Base-by-base conservation (phyloP, 441 rosid genomes). In the Syzygium malaccense region DNA sequence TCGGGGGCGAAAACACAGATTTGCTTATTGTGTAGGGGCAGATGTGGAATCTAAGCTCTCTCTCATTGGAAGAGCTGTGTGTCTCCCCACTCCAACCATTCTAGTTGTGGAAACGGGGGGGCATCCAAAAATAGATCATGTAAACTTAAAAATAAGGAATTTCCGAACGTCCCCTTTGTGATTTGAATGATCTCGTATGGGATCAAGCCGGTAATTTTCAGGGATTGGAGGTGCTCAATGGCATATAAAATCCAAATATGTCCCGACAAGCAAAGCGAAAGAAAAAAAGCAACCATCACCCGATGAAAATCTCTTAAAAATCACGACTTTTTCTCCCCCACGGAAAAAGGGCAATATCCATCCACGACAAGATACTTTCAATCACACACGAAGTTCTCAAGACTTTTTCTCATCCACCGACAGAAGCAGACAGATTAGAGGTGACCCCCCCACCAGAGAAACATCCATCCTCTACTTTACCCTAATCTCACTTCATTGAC, bases 221-320 rank as follows among this genome's bases (percentile, higher is more conserved):
- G 83, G 23, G 51, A 23, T 6, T 5, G 51, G n/a, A 75, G 83
- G 83, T 9, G 51, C 51, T 1, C 51, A 7, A 26, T 37, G 49
- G 83, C 83, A 14, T 6, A 75, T 6, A 3, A 75, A 41, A 37
- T 41, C 83, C 51, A 75, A 75, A 23, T 23, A 6, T 45, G n/a
- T 23, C n/a, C n/a, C 10, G 83, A 1, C 51, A 41, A 41, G 51
- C 48, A 45, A 64, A 7, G 71, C n/a, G n/a, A n/a, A n/a, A n/a
- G n/a, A n/a, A n/a, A n/a, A n/a, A 19, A 68, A 68, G 79, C 51
- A 71, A 23, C 14, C 0, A 7, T 25, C 51, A 12, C 9, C 32
- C 1, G 3, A 2, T 3, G 14, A 71, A 3, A 33, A 0, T 0
- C 26, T 71, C 80, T 0, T 0, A 37, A 60, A 26, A 71, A 13